Evolutionary conservation across 164 flowering plant species (phyloP).

Genomic region (Aristolochia fimbriata): DNA sequence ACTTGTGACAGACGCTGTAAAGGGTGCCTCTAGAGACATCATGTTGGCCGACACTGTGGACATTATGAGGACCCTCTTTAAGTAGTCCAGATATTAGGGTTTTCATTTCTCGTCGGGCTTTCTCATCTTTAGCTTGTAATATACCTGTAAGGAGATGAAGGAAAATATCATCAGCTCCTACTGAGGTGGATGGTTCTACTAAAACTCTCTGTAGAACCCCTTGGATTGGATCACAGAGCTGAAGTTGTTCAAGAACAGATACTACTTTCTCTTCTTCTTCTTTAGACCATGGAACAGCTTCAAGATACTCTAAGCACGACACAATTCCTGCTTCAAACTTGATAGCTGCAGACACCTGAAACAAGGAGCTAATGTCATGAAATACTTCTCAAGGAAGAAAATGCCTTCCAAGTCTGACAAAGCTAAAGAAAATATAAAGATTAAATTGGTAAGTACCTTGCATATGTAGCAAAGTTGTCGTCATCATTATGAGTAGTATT

Average conservation of each 20-base stretch:
- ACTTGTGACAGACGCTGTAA: slow-evolving; percentile 57
- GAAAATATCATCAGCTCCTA: slow-evolving; percentile 45
- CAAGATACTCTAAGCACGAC: slow-evolving; percentile 76
- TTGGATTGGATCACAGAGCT: slow-evolving; percentile 30
- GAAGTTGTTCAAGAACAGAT: slow-evolving; percentile 41
- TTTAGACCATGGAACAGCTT: slow-evolving; percentile 88
- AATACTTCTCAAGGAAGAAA: slow-evolving; percentile 1
- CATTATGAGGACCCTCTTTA: slow-evolving; percentile 35
- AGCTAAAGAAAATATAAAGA: not conserved
- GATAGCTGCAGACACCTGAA: slow-evolving; percentile 68
- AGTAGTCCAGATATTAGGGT: slow-evolving; percentile 46
- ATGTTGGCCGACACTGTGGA: slow-evolving; percentile 8
- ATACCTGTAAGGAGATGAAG: slow-evolving; percentile 44
- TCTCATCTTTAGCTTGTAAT: slow-evolving; percentile 73
- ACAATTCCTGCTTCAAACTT: slow-evolving; percentile 56
- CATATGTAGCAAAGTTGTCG: not conserved
- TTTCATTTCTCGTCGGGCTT: slow-evolving; percentile 86
- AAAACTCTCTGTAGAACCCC: slow-evolving; percentile 62
- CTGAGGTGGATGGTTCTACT: slow-evolving; percentile 45
- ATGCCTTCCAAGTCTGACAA: not conserved
- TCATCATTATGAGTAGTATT: too few species aligned
- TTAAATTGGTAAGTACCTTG: not conserved
- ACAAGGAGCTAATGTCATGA: slow-evolving; percentile 1
- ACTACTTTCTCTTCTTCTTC: slow-evolving; percentile 72
- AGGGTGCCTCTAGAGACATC: slow-evolving; percentile 64